phyloP scores from a whole-genome alignment of 1,284 basidiomycete genomes.

The Cutaneotrichosporon sp. region DNA sequence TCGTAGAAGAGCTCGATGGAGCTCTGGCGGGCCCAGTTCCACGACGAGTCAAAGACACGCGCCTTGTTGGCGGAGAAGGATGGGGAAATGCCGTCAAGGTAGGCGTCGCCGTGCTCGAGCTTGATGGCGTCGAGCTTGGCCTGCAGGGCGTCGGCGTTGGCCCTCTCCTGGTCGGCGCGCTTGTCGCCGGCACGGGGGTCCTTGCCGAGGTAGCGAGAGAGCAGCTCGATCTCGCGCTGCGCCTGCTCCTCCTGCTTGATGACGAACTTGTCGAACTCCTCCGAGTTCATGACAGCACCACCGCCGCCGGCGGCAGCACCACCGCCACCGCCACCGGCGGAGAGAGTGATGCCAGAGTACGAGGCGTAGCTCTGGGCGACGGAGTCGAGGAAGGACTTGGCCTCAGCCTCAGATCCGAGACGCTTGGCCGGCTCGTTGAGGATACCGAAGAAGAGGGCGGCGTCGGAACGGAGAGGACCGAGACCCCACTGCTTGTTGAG shows the following conservation, averaged over 20 bases:
- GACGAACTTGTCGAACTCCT: conserved; percentile 96
- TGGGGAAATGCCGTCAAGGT: conserved; percentile 91
- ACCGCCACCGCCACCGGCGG: conserved; percentile 59
- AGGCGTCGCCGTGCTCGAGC: conserved; percentile 80
- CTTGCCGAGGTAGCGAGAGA: conserved; percentile 90
- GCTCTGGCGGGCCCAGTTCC: conserved; percentile 99
- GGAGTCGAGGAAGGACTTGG: conserved; percentile 86
- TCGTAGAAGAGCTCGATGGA: conserved; percentile 95
- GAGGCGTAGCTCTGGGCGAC: conserved; percentile 80
- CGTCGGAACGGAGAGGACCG: conserved; percentile 80
- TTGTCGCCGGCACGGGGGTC: conserved; percentile 90
- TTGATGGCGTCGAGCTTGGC: conserved; percentile 70
- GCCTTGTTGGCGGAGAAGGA: conserved; percentile 92
- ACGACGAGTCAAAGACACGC: conserved; percentile 94
- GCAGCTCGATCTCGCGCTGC: conserved; percentile 86
- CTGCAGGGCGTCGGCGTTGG: conserved; percentile 60
- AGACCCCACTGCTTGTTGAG: conserved; percentile 90
- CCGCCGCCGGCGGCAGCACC: conserved; percentile 60
- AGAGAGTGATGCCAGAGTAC: conserved; percentile 79
- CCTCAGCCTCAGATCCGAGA: conserved; percentile 83
- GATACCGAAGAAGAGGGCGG: conserved; percentile 82
- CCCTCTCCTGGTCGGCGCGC: conserved; percentile 78
- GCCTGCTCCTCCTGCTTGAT: conserved; percentile 88
- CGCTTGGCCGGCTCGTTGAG: conserved; percentile 93
- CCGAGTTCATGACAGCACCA: conserved; percentile 88